Base-by-base conservation (phyloP, 306 rosid species). In the Cyclanthera cordifolia region DNA sequence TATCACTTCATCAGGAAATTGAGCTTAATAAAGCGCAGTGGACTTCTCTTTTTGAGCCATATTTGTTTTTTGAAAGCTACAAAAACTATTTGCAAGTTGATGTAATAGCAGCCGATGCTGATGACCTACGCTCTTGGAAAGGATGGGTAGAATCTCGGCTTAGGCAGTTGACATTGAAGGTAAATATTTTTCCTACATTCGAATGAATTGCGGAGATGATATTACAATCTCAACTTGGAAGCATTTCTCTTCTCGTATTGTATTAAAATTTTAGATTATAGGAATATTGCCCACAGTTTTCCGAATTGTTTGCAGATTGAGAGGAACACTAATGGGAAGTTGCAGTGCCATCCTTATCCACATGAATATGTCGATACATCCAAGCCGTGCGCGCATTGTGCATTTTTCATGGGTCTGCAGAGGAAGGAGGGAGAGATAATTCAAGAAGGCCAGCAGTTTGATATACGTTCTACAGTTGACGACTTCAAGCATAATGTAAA, bases 141-240 rank as follows among this genome's bases (percentile, higher is more conserved):
- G 98, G 98, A 68, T 93, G 98, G 98, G 95, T 93, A 60, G 98
- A 89, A 76, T 93, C 98, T 50, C 87, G 96, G 67, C 81, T 93
- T 75, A 84, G 96, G 69, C 91, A 87, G 74, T 85, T 93, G 79
- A 93, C 89, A 45, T 78, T 94, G 56, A 90, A 86, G 95, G 99
- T 90, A 63, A n/a, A n/a, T n/a, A n/a, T n/a, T n/a, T n/a, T n/a
- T n/a, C n/a, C n/a, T n/a, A n/a, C n/a, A n/a, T n/a, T n/a, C n/a
- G 70, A 65, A 45, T 6, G 7, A 41, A 41, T 3, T 53, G 37
- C 15, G 15, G 25, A 14, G 15, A 23, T 23, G 23, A 65, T 41
- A 41, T 20, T 41, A 5, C 46, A 14, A 7, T 23, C 15, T 46
- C 68, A 45, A 24, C 70, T 24, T 46, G 37, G 49, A 21, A 19